Conservation (phyloP, 2,329 filamentous ascomycete species). For the Penicillium sp. region DNA sequence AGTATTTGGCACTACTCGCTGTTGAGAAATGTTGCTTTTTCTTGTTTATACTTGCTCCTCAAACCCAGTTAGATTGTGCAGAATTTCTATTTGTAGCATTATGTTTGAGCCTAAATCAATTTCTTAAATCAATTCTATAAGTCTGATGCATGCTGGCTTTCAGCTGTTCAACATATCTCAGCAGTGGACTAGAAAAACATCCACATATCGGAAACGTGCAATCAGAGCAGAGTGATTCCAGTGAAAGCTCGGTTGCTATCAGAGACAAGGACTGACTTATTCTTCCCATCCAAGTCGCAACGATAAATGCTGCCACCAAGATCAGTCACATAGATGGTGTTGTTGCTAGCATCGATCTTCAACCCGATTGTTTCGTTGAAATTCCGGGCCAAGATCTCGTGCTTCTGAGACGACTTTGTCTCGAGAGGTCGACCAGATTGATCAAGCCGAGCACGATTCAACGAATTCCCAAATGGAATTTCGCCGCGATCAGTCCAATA, state of each 20-base stretch:
- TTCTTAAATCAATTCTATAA: too few species aligned
- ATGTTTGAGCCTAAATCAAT: too few species aligned
- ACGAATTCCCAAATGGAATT: conserved; percentile 49
- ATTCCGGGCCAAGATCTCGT: conserved; percentile 19
- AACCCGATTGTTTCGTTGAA: conserved; percentile 28
- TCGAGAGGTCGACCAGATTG: conserved; percentile 1
- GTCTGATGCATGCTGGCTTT: too few species aligned
- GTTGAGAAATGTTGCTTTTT: too few species aligned
- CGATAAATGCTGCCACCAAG: conserved; percentile 28
- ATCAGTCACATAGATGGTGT: conserved; percentile 26
- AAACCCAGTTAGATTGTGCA: too few species aligned
- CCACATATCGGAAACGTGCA: background rate
- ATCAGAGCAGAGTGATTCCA: background rate
- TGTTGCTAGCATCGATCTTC: conserved; percentile 18
- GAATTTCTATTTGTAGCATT: too few species aligned
- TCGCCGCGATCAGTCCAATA: conserved; percentile 61
- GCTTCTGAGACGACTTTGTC: background rate
- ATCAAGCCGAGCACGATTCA: conserved; percentile 41
- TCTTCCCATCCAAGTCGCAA: conserved; percentile 7
- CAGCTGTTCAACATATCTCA: too few species aligned
- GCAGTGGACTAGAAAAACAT: too few species aligned
- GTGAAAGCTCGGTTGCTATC: background rate
- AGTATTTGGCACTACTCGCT: too few species aligned
- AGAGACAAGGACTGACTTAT: background rate
- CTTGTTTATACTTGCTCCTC: too few species aligned